Evolutionary conservation across 2,329 filamentous ascomycete genomes (phyloP).

Genomic region (Fusarium chuoi): DNA sequence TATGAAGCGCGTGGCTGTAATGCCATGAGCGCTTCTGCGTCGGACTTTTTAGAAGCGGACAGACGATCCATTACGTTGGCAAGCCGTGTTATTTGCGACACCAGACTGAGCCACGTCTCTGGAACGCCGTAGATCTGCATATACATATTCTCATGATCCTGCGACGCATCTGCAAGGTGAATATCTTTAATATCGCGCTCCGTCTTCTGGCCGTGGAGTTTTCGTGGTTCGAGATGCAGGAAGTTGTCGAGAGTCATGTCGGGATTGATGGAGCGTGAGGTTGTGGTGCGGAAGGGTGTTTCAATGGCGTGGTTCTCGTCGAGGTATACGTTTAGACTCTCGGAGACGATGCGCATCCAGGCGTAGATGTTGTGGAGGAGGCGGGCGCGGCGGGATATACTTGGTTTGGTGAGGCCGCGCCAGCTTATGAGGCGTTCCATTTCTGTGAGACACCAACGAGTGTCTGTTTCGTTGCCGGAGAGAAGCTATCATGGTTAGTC

Average conservation of each 20-base stretch:
- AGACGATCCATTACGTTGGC: slow-evolving; percentile 36
- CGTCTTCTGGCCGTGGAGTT: slow-evolving; percentile 15
- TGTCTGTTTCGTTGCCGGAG: slow-evolving; percentile 29
- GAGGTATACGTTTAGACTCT: slow-evolving; percentile 30
- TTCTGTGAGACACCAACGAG: slow-evolving; percentile 34
- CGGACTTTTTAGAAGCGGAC: background rate
- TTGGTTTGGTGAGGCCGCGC: slow-evolving; percentile 32
- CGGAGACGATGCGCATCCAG: slow-evolving; percentile 41
- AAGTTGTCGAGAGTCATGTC: slow-evolving; percentile 37
- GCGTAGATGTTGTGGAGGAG: slow-evolving; percentile 38
- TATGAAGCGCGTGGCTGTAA: slow-evolving; percentile 29
- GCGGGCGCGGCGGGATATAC: slow-evolving; percentile 34
- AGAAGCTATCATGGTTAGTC: background rate
- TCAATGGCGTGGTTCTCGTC: slow-evolving; percentile 29
- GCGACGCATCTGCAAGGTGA: slow-evolving; percentile 23
- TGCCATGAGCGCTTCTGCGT: slow-evolving; percentile 24
- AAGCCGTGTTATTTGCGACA: slow-evolving; percentile 34
- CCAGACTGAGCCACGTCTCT: slow-evolving; percentile 39
- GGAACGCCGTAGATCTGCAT: slow-evolving; percentile 40
- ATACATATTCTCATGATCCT: slow-evolving; percentile 38
- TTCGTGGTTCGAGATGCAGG: slow-evolving; percentile 31
- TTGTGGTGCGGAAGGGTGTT: background rate
- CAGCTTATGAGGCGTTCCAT: slow-evolving; percentile 37
- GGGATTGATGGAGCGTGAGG: slow-evolving; percentile 4
- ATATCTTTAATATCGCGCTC: slow-evolving; percentile 34